phyloP scores from a whole-genome alignment of 257 asterid species.

The Fraxinus quadrangulata region DNA sequence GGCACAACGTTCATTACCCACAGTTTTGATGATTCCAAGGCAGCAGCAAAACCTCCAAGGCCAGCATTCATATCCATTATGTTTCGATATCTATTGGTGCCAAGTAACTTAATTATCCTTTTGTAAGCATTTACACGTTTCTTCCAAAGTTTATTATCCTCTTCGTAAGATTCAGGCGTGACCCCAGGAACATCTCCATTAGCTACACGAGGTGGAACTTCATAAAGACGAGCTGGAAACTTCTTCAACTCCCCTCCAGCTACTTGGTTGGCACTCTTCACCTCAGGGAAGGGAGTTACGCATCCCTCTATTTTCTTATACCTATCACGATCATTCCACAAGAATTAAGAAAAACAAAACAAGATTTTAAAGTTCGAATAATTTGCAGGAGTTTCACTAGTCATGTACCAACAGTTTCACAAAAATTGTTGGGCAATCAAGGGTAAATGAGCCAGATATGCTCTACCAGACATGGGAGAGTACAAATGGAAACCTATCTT shows the following conservation, averaged over 20 bases:
- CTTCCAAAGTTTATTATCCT: conserved; percentile 76
- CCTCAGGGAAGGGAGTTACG: conserved; percentile 70
- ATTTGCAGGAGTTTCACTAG: neutral
- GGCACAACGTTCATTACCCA: conserved; percentile 98
- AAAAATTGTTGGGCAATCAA: neutral
- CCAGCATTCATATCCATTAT: conserved; percentile 97
- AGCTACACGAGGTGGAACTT: conserved; percentile 71
- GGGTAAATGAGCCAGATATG: neutral
- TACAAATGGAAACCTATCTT: neutral
- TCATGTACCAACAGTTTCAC: neutral
- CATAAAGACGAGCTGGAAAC: conserved; percentile 80
- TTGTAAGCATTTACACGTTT: conserved; percentile 67
- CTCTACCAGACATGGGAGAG: neutral
- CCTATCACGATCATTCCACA: conserved; percentile 38
- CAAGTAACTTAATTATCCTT: conserved; percentile 52
- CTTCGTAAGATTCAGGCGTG: conserved; percentile 56
- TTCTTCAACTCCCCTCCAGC: conserved; percentile 70
- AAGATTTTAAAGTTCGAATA: neutral
- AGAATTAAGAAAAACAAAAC: neutral
- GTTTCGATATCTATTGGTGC: conserved; percentile 73
- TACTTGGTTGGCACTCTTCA: conserved; percentile 43
- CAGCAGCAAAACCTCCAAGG: conserved; percentile 91
- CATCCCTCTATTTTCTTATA: conserved; percentile 80
- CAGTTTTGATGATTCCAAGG: conserved; percentile 66
- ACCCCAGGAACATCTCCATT: conserved; percentile 67